A percentile compares a stretch with the other conserved stretches of the same genome.
These are phyloP conservation scores for Globisporangium parvum DNA, from an alignment of 352 stramenopile species.

Conservation along the genomic window DNA sequence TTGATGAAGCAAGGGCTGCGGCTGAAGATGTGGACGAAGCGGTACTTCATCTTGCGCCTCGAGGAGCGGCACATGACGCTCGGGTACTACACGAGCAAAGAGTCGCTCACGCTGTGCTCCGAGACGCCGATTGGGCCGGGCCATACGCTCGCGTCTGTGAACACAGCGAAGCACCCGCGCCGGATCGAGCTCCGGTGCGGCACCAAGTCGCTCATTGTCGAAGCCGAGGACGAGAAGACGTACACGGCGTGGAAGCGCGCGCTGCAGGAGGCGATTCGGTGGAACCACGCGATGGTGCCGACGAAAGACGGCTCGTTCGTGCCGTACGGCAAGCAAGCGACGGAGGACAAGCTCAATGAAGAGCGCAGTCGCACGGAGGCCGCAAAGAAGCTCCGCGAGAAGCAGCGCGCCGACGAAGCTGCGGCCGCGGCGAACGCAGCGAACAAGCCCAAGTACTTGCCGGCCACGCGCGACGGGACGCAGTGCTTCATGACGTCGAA, in stretches of 20 bases:
- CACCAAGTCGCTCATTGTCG: slow-evolving; percentile 65
- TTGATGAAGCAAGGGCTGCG: slow-evolving; percentile 77
- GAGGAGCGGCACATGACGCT: slow-evolving; percentile 87
- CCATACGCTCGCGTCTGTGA: slow-evolving; percentile 43
- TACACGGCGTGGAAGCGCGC: slow-evolving; percentile 62
- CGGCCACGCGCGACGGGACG: slow-evolving; percentile 47
- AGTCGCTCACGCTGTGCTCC: slow-evolving; percentile 70
- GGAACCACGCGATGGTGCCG: slow-evolving; percentile 85
- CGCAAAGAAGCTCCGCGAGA: slow-evolving; percentile 70
- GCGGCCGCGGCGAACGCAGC: slow-evolving; percentile 50
- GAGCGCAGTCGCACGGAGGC: slow-evolving; percentile 62
- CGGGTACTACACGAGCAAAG: slow-evolving; percentile 82
- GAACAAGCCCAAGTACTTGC: slow-evolving; percentile 83
- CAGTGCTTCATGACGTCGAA: slow-evolving; percentile 86
- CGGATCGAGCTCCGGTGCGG: slow-evolving; percentile 66
- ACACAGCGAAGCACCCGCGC: slow-evolving; percentile 44
- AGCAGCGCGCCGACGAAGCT: slow-evolving; percentile 63
- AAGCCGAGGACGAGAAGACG: slow-evolving; percentile 55
- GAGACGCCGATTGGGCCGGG: slow-evolving; percentile 78
- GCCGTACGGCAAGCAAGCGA: slow-evolving; percentile 73
- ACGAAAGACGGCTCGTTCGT: slow-evolving; percentile 73
- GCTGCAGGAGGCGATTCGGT: slow-evolving; percentile 78
- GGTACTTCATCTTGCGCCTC: slow-evolving; percentile 83
- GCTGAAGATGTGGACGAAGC: slow-evolving; percentile 74
- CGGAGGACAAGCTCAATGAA: slow-evolving; percentile 65